Conservation (phyloP, 2,329 filamentous ascomycete genomes). For the Diaporthe nobilis region DNA sequence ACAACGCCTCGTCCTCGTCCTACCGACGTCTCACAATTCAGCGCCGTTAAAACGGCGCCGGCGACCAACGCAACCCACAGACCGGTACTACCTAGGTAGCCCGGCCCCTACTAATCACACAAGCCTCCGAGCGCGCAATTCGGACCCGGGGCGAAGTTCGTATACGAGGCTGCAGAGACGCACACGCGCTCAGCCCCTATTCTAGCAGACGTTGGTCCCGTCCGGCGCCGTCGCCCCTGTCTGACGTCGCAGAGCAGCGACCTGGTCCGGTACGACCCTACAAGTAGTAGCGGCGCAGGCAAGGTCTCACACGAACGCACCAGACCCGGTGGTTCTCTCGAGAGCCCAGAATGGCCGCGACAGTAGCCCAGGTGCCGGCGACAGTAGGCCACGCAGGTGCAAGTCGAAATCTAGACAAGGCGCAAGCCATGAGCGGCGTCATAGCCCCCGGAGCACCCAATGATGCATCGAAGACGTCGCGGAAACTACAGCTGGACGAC, state of each 20-base stretch:
- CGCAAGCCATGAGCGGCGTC: constrained; percentile 24
- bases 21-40: constrained; percentile 23
- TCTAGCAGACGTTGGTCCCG: constrained; percentile 19
- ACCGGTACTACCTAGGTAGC: neutral
- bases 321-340: neutral
- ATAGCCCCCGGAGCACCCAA: constrained; percentile 42
- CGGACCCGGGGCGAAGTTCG: constrained; percentile 1
- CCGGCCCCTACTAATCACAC: constrained; percentile 6
- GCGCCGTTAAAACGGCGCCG: constrained; percentile 11
- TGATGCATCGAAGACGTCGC: constrained; percentile 48
- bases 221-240: constrained; percentile 1
- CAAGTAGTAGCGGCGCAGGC: constrained; percentile 4
- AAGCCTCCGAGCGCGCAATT: constrained; percentile 8
- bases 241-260: constrained; percentile 8
- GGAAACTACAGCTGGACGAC: constrained; percentile 65
- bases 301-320: neutral
- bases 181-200: constrained; percentile 18
- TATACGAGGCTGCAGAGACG: constrained; percentile 29
- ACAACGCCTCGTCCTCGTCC: constrained; percentile 10
- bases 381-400: constrained; percentile 44
- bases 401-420: constrained; percentile 38
- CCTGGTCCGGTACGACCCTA: constrained; percentile 3
- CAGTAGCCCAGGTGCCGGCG: constrained; percentile 48
- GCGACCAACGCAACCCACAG: constrained; percentile 13
- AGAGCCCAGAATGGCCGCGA: constrained; percentile 49